Percentiles rank a stretch among this genome's conserved stretches.
Conservation (phyloP, 176 grass and related monocot genomes). For the Triticum turgidum region DNA sequence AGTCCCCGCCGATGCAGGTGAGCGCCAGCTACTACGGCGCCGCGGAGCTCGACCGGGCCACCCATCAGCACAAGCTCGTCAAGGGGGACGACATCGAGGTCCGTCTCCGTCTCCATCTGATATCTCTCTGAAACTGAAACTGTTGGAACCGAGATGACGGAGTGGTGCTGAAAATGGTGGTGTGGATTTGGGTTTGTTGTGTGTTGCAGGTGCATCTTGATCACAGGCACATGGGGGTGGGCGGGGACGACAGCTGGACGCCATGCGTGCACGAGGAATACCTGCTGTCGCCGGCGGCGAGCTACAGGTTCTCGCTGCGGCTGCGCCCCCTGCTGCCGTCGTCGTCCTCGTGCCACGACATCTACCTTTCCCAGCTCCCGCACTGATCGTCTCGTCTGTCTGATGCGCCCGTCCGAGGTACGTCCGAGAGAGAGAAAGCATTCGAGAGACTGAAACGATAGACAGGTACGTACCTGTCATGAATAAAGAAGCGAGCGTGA, state of each 20-base stretch:
- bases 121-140: background rate
- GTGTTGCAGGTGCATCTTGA: slow-evolving; percentile 94
- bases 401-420: background rate
- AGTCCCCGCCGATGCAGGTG: slow-evolving; percentile 77
- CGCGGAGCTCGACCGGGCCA: slow-evolving; percentile 65
- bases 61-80: slow-evolving; percentile 61
- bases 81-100: slow-evolving; percentile 77
- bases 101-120: slow-evolving; percentile 41
- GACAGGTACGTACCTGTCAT: background rate
- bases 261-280: slow-evolving; percentile 81
- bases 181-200: slow-evolving; percentile 6
- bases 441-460: background rate
- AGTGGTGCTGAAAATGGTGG: background rate
- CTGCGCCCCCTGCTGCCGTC: slow-evolving; percentile 54
- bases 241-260: slow-evolving; percentile 87
- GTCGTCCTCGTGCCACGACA: slow-evolving; percentile 61
- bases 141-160: background rate
- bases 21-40: slow-evolving; percentile 76
- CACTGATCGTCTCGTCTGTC: background rate
- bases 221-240: slow-evolving; percentile 86
- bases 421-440: background rate
- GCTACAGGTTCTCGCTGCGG: slow-evolving; percentile 68
- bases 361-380: slow-evolving; percentile 60
- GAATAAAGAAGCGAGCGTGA: background rate
- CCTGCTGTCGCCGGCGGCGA: slow-evolving; percentile 57